Evolutionary conservation across 768 basidiomycete species (phyloP), one percentile per base, ranked within the genome.

Genomic region (Tulasnella sp.): DNA sequence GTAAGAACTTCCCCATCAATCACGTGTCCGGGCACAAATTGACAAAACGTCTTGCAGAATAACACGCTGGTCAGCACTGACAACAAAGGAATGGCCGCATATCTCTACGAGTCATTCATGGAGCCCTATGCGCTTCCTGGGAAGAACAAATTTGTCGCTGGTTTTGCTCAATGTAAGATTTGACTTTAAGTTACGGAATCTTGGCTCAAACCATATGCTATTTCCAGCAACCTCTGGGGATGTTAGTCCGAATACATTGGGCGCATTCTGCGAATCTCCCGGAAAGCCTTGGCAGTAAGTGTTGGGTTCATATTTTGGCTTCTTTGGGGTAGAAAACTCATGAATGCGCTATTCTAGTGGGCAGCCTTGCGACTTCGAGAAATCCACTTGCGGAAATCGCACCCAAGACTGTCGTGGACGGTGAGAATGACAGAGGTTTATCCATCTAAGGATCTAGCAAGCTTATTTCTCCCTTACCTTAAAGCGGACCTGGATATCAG

Each of bases 41-140:
- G 29, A 25, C 6, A 31, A 15, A 24, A n/a, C 10, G 16, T 29
- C 37, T 4, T 16, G 24, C 56, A 85, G 81, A 88, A 87, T 61
- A 87, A 85, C 56, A 85, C 83, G 0, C 67, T 86, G n/a, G 73
- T 87, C 27, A 85, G 82, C 62, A 65, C 72, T 3, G 85, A 87
- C 64, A 87, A 87, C 68, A 87, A 88, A 62, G 85, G 85, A 34
- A 85, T 87, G 82, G 83, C 84, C 3, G 83, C 83, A 6, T 80
- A 75, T 62, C 61, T 86, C 15, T 88, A 83, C 54, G 85, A 87
- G 70, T 66, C 78, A 16, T 72, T 69, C 47, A 70, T 76, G 0
- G 81, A 85, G 59, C 83, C 83, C 3, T 61, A 69, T 43, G 56
- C 75, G 0, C 70, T 76, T 70, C 85, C 85, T 0, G 83, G 85